Evolutionary conservation across 1,284 basidiomycete genomes (phyloP).

Genomic region (Naganishia sp.): DNA sequence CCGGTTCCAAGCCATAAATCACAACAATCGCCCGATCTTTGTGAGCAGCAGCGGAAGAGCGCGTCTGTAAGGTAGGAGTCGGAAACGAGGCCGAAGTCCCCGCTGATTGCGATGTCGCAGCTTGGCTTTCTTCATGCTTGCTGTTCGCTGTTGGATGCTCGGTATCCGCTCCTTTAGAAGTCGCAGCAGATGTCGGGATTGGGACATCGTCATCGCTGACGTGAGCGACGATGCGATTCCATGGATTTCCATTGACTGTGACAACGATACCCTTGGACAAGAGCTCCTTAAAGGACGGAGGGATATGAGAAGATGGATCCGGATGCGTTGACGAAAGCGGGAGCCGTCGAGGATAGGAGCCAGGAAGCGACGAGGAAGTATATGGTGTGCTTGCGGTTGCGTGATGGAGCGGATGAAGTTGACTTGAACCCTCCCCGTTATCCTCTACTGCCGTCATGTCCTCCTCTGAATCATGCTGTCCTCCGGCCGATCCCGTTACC

Average conservation of each 20-base stretch:
- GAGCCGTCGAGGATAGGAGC: conserved; percentile 24
- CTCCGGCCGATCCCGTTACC: not conserved
- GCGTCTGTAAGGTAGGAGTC: conserved; percentile 6
- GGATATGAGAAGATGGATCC: conserved; percentile 1
- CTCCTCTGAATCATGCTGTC: conserved; percentile 38
- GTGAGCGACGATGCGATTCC: conserved; percentile 53
- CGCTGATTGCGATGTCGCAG: not conserved
- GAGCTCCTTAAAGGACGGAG: conserved; percentile 51
- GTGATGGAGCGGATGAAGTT: not conserved
- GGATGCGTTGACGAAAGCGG: conserved; percentile 27
- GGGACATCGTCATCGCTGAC: conserved; percentile 46
- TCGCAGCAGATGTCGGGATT: conserved; percentile 11
- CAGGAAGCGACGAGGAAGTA: conserved; percentile 26
- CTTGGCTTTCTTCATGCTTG: not conserved
- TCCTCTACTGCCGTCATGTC: conserved; percentile 44
- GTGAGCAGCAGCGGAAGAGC: not conserved
- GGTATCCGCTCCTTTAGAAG: not conserved
- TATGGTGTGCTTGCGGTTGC: conserved; percentile 17
- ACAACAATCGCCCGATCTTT: conserved; percentile 52
- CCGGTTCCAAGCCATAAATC: conserved; percentile 51
- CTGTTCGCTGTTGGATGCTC: not conserved
- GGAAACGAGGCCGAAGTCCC: conserved; percentile 14
- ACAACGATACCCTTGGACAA: conserved; percentile 52
- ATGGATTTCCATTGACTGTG: conserved; percentile 51
- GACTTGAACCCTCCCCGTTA: conserved; percentile 37